Conservation (phyloP, 495 filamentous ascomycete genomes). For the Pyronema omphalodes region DNA sequence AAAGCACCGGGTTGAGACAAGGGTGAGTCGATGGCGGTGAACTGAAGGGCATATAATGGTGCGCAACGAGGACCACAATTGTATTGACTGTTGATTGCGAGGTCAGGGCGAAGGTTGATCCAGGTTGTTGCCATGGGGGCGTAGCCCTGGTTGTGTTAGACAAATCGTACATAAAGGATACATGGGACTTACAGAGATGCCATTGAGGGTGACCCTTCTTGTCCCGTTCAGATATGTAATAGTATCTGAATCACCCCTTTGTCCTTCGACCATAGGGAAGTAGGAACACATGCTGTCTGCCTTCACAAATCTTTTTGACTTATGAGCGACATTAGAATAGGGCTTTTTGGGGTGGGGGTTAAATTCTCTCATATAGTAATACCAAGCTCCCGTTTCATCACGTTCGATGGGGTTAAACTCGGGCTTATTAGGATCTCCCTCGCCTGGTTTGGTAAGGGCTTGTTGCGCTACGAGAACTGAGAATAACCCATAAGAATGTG, state of each 20-base stretch:
- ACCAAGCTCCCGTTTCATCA: background rate
- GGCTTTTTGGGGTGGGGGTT: background rate
- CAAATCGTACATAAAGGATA: background rate
- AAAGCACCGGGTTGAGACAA: constrained; percentile 6
- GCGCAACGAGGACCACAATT: constrained; percentile 11
- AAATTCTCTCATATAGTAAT: constrained; percentile 7
- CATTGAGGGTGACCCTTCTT: background rate
- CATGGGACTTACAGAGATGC: constrained; percentile 4
- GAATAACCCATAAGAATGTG: constrained; percentile 9
- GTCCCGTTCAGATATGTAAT: constrained; percentile 9
- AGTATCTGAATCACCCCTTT: constrained; percentile 2
- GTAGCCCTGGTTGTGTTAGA: background rate
- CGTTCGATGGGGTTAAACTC: background rate
- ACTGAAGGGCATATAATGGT: constrained; percentile 5
- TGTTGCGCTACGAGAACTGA: background rate
- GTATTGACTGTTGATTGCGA: constrained; percentile 5
- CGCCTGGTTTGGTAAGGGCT: background rate
- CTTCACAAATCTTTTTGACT: constrained; percentile 4
- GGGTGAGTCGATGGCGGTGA: background rate
- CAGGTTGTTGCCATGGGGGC: constrained; percentile 6
- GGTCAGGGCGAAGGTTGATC: constrained; percentile 11
- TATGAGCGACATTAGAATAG: constrained; percentile 3
- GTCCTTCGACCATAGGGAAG: constrained; percentile 10
- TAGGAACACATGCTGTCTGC: constrained; percentile 2
- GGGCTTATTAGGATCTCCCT: background rate